Evolutionary conservation across 176 grass and related monocot genomes (phyloP), one percentile per base, ranked within the genome.

Genomic region (Oropetium thomaeum): DNA sequence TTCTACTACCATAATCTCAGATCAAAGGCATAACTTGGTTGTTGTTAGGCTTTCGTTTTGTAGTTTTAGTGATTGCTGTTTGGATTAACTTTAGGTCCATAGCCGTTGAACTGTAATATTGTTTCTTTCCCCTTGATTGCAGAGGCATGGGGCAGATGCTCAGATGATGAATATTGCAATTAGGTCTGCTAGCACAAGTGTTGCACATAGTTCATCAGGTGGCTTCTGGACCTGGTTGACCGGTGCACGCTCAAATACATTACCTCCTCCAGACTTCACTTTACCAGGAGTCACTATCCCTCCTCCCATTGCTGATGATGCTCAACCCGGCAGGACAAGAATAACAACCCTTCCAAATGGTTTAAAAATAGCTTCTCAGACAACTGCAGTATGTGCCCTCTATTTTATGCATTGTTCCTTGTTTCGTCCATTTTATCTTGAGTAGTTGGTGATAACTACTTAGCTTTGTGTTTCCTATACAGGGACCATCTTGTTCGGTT

Each of bases 301-400:
- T 42, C 75, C 74, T 71, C 61, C 91, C 9, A 58, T 98, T 34
- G 71, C 91, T 76, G 95, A 94, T 79, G 69, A 61, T 54, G 86
- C 90, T 45, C 84, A 92, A 66, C 79, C 91, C 65, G 76, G 38
- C 55, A 92, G 88, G 71, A 94, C 91, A 74, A 89, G 39, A 83
- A 75, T 98, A 44, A 92, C 95, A 63, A 92, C 89, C 47, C 83
- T 98, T 62, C 19, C 78, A 42, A 98, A 98, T 78, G 88, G 95
- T 53, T 75, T 94, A 34, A 98, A 85, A 83, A 94, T 94, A 83
- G 89, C 86, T 30, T 92, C 95, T 25, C 91, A 94, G 58, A 81
- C 88, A 81, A 87, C 88, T 80, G 45, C 84, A 17, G 91, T 98
- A 92, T 79, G 91, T 78, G 35, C 20, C 78, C 31, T 70, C 73